Percentiles rank a stretch among this genome's conserved stretches.
Evolutionary conservation across 2,329 filamentous ascomycete species (phyloP).

Genomic region (Botrytis porri): DNA sequence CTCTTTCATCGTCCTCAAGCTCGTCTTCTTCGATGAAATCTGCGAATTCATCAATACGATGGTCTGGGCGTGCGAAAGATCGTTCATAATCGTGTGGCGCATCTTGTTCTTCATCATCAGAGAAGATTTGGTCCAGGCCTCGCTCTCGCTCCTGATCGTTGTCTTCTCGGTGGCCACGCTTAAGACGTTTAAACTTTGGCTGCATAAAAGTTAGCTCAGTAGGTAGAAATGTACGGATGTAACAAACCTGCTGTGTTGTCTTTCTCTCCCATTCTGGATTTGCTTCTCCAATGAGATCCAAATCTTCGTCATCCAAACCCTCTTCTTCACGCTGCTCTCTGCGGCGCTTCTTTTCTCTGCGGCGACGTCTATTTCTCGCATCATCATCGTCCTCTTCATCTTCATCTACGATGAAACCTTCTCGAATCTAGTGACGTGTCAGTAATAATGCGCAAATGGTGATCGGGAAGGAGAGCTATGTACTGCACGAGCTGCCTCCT

Average conservation of each 20-base stretch:
- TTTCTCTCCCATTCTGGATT: conserved; percentile 68
- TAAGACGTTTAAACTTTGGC: conserved; percentile 94
- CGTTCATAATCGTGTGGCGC: conserved; percentile 47
- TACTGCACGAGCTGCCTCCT: conserved; percentile 77
- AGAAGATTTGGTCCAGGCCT: conserved; percentile 89
- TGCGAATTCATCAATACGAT: conserved; percentile 76
- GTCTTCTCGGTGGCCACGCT: conserved; percentile 81
- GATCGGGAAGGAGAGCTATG: conserved; percentile 29
- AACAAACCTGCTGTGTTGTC: conserved; percentile 64
- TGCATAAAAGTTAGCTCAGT: conserved; percentile 41
- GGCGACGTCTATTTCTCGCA: conserved; percentile 50
- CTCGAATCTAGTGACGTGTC: conserved; percentile 62
- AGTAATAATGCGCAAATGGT: conserved; percentile 21
- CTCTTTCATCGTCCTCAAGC: conserved; percentile 82
- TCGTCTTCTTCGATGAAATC: conserved; percentile 98
- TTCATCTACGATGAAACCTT: conserved; percentile 95
- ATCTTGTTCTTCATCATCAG: conserved; percentile 83
- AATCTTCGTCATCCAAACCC: conserved; percentile 85
- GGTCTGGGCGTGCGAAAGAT: conserved; percentile 42
- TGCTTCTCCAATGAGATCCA: conserved; percentile 88
- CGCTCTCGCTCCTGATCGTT: conserved; percentile 64
- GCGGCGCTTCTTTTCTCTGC: conserved; percentile 73
- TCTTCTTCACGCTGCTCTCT: conserved; percentile 82
- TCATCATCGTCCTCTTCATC: conserved; percentile 72
- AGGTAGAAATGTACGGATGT: not conserved